Evolutionary conservation across 1,284 basidiomycete species (phyloP).

Genomic region (Ustilago crameri): DNA sequence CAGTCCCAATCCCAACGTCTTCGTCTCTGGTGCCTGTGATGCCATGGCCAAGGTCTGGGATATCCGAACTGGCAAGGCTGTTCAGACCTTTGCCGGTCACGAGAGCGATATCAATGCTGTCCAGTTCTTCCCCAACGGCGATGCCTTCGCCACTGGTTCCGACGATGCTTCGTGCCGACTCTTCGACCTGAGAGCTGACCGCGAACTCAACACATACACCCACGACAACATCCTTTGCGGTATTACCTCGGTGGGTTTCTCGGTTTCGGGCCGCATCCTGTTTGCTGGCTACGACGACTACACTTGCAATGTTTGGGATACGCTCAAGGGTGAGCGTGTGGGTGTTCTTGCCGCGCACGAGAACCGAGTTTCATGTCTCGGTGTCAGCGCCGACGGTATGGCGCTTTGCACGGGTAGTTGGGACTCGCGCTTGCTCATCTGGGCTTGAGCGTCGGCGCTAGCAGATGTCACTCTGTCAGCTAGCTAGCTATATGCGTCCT

Average conservation of each 20-base stretch:
- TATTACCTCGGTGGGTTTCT: slow-evolving; percentile 98
- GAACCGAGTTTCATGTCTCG: slow-evolving; percentile 95
- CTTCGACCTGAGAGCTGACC: slow-evolving; percentile 96
- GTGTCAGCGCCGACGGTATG: slow-evolving; percentile 94
- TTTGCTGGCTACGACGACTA: slow-evolving; percentile 99
- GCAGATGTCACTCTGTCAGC: not conserved
- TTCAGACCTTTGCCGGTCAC: slow-evolving; percentile 97
- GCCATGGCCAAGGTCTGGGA: slow-evolving; percentile 99
- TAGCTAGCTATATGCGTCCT: not conserved
- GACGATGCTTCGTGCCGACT: slow-evolving; percentile 98
- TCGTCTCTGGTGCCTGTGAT: slow-evolving; percentile 98
- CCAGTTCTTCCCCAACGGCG: slow-evolving; percentile 99
- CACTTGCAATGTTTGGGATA: slow-evolving; percentile 99
- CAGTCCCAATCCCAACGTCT: slow-evolving; percentile 91
- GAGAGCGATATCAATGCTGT: slow-evolving; percentile 99
- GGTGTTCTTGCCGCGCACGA: slow-evolving; percentile 97
- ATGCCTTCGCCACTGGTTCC: slow-evolving; percentile 97
- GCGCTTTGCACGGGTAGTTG: slow-evolving; percentile 97
- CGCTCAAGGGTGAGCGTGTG: slow-evolving; percentile 95
- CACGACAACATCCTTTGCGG: slow-evolving; percentile 99
- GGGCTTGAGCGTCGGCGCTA: slow-evolving; percentile 38
- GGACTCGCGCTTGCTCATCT: slow-evolving; percentile 85
- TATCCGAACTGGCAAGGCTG: slow-evolving; percentile 93
- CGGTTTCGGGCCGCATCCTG: slow-evolving; percentile 92
- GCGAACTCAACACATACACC: slow-evolving; percentile 94